Base-by-base conservation (phyloP, 345 rosid species). In the Trapa bicornis region DNA sequence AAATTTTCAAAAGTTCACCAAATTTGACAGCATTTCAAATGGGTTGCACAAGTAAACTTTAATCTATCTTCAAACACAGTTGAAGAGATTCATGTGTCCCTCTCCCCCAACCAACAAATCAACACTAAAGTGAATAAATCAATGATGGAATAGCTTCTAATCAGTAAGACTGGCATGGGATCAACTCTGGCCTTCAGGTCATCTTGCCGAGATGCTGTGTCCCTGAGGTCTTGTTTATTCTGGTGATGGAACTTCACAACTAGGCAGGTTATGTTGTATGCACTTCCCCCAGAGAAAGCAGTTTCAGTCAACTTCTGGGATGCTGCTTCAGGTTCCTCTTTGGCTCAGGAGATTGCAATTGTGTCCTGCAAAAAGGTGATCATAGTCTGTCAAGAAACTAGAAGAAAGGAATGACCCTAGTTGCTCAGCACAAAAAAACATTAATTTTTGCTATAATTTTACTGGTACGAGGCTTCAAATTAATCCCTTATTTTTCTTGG, bases 201-300 rank as follows among this genome's bases (percentile, higher is more conserved):
- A 7, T 22, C 60, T 22, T 54, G 60, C 7, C 11, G 75, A 58
- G 47, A 5, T 32, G 7, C 37, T 6, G 78, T 57, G 67, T 68
- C 52, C 37, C 69, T 72, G 35, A 77, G 50, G 66, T 76, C 80
- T 29, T 75, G 29, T 22, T 22, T 77, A 71, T 78, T 75, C 32
- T 70, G 70, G 70, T 82, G 92, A 77, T 65, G 82, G 81, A 92
- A 86, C 75, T 72, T 85, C 77, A 89, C 98, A 68, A 92, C 96
- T 48, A 92, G 86, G 77, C 96, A 92, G 0, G 98, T 89, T 77
- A 92, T 89, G 76, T 92, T 92, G 80, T 92, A 96, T 11, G 91
- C 95, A 50, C 98, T 92, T 66, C 96, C 96, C 9, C 88, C 85
- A 1, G 80, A 66, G 50, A 87, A 87, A 13, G 98, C 95, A 6